Percentiles rank a stretch among this genome's conserved stretches.
Conservation (phyloP, 2,329 filamentous ascomycete species). For the Diaporthe sp. region DNA sequence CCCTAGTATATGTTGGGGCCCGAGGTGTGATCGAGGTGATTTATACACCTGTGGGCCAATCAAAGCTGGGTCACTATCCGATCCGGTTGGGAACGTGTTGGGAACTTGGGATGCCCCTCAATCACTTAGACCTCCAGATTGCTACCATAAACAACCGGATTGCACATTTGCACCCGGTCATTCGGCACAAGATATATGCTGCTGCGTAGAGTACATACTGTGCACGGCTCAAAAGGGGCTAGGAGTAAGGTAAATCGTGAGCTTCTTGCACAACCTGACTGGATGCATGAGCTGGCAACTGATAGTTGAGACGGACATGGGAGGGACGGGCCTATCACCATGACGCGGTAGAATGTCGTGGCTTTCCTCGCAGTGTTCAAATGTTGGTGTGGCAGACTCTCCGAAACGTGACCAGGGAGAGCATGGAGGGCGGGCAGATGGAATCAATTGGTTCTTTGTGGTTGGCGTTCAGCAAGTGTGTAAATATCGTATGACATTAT, state of each 20-base stretch:
- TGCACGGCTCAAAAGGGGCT: too few relatives aligned
- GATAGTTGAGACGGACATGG: slow-evolving; percentile 9
- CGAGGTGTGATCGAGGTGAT: too few relatives aligned
- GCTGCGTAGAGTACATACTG: background rate
- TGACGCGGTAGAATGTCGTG: background rate
- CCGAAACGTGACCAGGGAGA: background rate
- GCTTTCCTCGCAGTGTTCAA: background rate
- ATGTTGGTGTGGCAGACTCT: background rate
- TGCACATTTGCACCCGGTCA: background rate
- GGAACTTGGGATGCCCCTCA: too few relatives aligned
- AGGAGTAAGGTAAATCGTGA: too few relatives aligned
- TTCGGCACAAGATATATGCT: background rate
- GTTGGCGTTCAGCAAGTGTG: background rate
- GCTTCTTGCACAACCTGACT: too few relatives aligned
- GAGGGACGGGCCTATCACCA: slow-evolving; percentile 6
- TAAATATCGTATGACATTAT: slow-evolving; percentile 12
- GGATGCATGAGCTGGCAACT: background rate
- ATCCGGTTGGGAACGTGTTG: too few relatives aligned
- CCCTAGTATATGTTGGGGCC: too few relatives aligned
- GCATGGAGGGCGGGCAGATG: background rate
- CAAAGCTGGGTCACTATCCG: too few relatives aligned
- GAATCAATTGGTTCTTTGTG: background rate
- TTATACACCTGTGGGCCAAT: too few relatives aligned
- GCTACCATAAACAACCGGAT: background rate
- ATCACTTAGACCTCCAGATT: too few relatives aligned